Conservation (phyloP, 108 stramenopile species). For the Nitzschia inconspicua region DNA sequence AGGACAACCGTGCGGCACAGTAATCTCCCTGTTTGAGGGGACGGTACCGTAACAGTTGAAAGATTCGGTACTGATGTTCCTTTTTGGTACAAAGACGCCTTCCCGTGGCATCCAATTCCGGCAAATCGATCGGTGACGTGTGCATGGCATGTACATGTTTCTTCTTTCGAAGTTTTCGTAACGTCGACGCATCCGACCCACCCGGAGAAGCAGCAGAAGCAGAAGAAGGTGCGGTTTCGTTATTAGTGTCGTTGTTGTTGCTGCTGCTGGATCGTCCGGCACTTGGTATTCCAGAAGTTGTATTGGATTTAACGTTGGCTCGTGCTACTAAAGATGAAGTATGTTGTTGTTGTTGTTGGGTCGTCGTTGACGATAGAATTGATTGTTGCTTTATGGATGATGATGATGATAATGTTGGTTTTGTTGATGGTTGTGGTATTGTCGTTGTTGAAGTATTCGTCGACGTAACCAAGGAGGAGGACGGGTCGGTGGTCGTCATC, state of each 20-base stretch:
- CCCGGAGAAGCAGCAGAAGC: conserved; percentile 19
- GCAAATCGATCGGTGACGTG: conserved; percentile 20
- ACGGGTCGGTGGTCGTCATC: neutral
- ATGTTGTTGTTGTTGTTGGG: neutral
- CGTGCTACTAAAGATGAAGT: neutral
- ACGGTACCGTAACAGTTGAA: conserved; percentile 58
- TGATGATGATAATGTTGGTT: neutral
- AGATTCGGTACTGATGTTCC: conserved; percentile 51
- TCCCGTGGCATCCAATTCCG: conserved; percentile 34
- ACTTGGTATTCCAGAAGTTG: too few relatives aligned
- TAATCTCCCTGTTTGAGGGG: conserved; percentile 57
- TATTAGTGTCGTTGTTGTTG: neutral
- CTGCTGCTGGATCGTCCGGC: neutral
- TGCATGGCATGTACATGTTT: conserved; percentile 11
- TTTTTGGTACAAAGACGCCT: conserved; percentile 51
- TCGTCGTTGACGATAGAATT: neutral
- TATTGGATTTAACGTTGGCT: too few relatives aligned
- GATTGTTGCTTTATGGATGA: neutral
- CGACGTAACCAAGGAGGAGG: neutral
- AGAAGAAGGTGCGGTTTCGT: neutral
- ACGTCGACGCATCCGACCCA: conserved; percentile 51
- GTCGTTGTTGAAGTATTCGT: neutral
- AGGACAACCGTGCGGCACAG: conserved; percentile 53
- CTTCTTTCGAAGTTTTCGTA: conserved; percentile 58
- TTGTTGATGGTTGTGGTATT: neutral